Percentiles rank a stretch among this genome's conserved stretches.
Conservation (phyloP, 2,329 filamentous ascomycete species). For the Moelleriella libera region DNA sequence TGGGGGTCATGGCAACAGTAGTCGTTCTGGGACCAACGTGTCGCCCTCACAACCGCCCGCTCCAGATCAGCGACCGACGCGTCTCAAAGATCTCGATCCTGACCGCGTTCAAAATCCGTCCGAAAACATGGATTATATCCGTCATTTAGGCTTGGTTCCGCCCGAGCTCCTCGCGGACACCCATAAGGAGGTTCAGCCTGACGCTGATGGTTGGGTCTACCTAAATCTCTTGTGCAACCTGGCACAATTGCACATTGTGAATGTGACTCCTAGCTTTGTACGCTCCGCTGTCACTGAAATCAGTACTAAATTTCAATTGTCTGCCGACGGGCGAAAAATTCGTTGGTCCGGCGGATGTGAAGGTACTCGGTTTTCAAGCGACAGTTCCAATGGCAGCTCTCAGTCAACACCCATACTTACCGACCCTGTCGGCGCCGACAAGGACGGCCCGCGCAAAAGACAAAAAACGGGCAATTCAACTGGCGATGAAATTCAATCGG, state of each 20-base stretch:
- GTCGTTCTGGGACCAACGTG: conserved; percentile 17
- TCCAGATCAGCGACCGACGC: conserved; percentile 62
- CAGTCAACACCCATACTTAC: conserved; percentile 33
- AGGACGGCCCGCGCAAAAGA: conserved; percentile 28
- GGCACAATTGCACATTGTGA: conserved; percentile 74
- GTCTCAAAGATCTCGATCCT: conserved; percentile 64
- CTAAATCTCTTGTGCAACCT: conserved; percentile 68
- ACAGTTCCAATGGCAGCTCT: conserved; percentile 38
- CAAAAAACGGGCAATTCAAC: conserved; percentile 24
- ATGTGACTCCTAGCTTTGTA: conserved; percentile 67
- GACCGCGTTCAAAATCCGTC: conserved; percentile 60
- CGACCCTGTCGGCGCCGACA: conserved; percentile 29
- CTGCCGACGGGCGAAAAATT: conserved; percentile 62
- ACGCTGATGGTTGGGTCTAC: conserved; percentile 67
- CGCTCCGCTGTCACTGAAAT: conserved; percentile 55
- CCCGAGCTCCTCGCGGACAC: conserved; percentile 33
- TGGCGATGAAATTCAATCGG: conserved; percentile 18
- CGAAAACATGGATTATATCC: conserved; percentile 70
- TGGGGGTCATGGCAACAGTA: conserved; percentile 18
- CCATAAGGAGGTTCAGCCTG: conserved; percentile 37
- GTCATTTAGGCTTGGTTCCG: conserved; percentile 54
- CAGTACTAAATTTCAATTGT: conserved; percentile 65
- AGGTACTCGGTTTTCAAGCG: conserved; percentile 51
- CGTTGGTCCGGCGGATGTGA: conserved; percentile 61
- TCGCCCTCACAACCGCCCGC: conserved; percentile 25